These are phyloP conservation scores for Mycena sp. DNA, from an alignment of 1,284 basidiomycete genomes.

Conservation along the genomic window DNA sequence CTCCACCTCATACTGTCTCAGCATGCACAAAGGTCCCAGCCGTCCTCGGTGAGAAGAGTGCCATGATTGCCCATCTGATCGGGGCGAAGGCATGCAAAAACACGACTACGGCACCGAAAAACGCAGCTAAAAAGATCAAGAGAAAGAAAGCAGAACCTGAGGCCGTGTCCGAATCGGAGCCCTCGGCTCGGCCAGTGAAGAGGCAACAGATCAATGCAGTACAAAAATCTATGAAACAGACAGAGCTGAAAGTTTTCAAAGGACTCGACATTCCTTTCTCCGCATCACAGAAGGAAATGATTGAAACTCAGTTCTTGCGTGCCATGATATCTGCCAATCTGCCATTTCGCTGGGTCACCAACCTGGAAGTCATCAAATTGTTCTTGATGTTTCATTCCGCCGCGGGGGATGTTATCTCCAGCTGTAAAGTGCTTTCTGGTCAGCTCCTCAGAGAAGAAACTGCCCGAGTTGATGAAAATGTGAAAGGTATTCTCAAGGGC, in stretches of 20 bases:
- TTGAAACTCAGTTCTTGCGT: slow-evolving; percentile 33
- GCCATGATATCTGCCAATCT: slow-evolving; percentile 39
- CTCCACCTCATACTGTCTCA: too few species aligned
- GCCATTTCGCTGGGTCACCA: slow-evolving; percentile 36
- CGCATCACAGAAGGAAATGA: slow-evolving; percentile 24
- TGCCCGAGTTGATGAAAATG: slow-evolving; percentile 2
- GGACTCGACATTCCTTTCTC: slow-evolving; percentile 36
- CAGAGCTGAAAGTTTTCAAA: slow-evolving; percentile 34
- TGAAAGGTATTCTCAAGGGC: slow-evolving; percentile 25
- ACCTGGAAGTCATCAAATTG: slow-evolving; percentile 35
- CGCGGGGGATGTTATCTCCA: slow-evolving; percentile 27
- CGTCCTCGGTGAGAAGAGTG: too few species aligned
- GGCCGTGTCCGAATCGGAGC: too few species aligned
- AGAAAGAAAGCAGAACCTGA: too few species aligned
- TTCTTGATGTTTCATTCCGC: slow-evolving; percentile 35
- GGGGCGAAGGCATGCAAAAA: too few species aligned
- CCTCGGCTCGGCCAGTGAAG: too few species aligned
- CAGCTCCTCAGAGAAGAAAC: background rate
- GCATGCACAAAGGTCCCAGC: too few species aligned
- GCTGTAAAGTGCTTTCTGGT: too few species aligned
- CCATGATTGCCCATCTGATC: too few species aligned
- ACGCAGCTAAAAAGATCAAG: too few species aligned
- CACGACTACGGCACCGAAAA: too few species aligned
- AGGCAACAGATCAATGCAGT: background rate
- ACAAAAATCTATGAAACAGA: slow-evolving; percentile 23